Base-by-base conservation (phyloP, 140 eudicot genomes). In the Ambrosia hybrid region DNA sequence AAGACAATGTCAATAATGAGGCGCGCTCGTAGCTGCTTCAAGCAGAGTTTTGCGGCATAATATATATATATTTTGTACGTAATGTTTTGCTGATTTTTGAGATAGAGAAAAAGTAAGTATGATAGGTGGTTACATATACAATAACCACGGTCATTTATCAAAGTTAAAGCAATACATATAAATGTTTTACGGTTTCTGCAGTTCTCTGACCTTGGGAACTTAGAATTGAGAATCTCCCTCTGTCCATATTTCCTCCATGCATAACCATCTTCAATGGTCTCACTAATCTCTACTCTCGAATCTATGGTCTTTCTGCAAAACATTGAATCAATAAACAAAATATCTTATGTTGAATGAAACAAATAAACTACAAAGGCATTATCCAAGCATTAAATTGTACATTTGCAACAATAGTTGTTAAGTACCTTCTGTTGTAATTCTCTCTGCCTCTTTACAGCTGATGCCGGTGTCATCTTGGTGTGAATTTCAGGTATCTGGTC, bases 181-280 rank as follows among this genome's bases (percentile, higher is more conserved):
- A 21, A 15, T 10, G 2, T n/a, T 3, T 36, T 36, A 36, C 39
- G 3, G 39, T 36, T 13, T 21, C 30, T 21, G 1, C 1, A 21
- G 30, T 21, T 21, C 30, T 4, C 45, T 5, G n/a, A 45, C 97
- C 97, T 88, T 68, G 92, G 97, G 39, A 41, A 72, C 30, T 74
- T 75, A 5, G 86, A 72, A 65, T 84, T 81, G 37, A 84, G 83
- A 65, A 88, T 88, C 14, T 57, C 74, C 51, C 88, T 91, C 36
- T 91, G 97, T 12, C 96, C 97, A 70, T 91, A 91, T 76, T 91
- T 88, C 76, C 96, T 86, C 97, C 97, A 91, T 70, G 89, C 85
- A 75, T 57, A 81, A 2, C 80, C 89, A 81, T 91, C 97, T 9
- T 78, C 93, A 41, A 33, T 51, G 4, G 67, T 81, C 6, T 56